Evolutionary conservation across 192 early-diverging fungal species (phyloP), one percentile per base, ranked within the genome.

Genomic region (Backusella australiensis): DNA sequence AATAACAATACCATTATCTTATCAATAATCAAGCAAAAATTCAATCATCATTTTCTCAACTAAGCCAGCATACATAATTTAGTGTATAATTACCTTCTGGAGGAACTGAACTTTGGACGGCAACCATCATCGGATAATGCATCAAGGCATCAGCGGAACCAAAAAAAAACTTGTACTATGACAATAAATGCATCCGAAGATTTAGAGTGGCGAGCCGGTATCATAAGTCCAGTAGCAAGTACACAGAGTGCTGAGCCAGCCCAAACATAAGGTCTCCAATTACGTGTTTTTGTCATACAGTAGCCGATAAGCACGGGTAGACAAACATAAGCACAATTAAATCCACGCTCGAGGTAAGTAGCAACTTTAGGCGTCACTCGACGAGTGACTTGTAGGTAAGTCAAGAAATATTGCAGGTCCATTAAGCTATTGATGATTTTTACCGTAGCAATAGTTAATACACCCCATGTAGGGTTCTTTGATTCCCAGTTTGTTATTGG

Each of bases 1-100:
- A 14, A 73, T 79, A 14, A 79, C 78, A 69, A 79, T 52, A 67
- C 73, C 72, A 21, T 75, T 9, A 73, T 79, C 78, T 76, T 17
- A 26, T 15, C 49, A 26, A 38, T 23, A 56, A 69, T 2, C 69
- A 14, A 75, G 34, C 12, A 3, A 67, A 9, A 34, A 26, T 36
- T 69, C 1, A 41, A n/a, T 32, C 67, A 3, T 67, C 42, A 35
- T 19, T 44, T 67, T 2, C 6, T 65, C 21, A 12, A 44, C 8
- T 15, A 44, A 44, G 15, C 12, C 11, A 44, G 5, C 23, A 74
- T 7, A 38, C n/a, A 12, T 46, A 4, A 14, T 12, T 4, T 44
- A 44, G 42, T 44, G 14, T 44, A 17, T 44, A 17, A 44, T 44
- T 76, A 76, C 75, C 67, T 44, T 67, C 23, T 23, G 63, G 73